Evolutionary conservation across 2,329 filamentous ascomycete species (phyloP).

Genomic region (Rutstroemia sp.): DNA sequence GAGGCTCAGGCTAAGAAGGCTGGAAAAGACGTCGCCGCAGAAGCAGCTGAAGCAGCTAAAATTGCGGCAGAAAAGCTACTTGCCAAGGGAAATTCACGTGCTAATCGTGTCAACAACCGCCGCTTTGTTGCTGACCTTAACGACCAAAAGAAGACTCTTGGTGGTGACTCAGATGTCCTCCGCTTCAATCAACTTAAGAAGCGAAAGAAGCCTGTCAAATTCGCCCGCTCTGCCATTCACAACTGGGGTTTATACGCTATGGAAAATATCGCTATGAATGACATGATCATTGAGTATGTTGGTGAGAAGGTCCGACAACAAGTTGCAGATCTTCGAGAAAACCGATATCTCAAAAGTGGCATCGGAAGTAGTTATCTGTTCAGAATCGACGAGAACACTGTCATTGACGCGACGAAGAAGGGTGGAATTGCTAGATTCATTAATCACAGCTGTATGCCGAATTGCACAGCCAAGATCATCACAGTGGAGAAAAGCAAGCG

Average conservation of each 20-base stretch:
- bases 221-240: slow-evolving; percentile 94
- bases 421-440: slow-evolving; percentile 97
- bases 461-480: slow-evolving; percentile 99
- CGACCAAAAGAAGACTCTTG: slow-evolving; percentile 81
- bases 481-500: slow-evolving; percentile 96
- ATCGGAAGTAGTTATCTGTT: slow-evolving; percentile 97
- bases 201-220: slow-evolving; percentile 97
- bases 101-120: slow-evolving; percentile 91
- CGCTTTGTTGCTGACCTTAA: slow-evolving; percentile 92
- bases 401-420: slow-evolving; percentile 97
- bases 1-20: slow-evolving; percentile 66
- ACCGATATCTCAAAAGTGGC: slow-evolving; percentile 86
- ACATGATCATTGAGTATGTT: slow-evolving; percentile 99
- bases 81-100: slow-evolving; percentile 83
- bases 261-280: slow-evolving; percentile 93
- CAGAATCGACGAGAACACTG: slow-evolving; percentile 94
- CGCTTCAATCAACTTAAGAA: slow-evolving; percentile 99
- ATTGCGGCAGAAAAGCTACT: slow-evolving; percentile 72
- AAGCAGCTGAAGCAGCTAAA: slow-evolving; percentile 63
- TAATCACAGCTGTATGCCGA: slow-evolving; percentile 96
- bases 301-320: slow-evolving; percentile 95
- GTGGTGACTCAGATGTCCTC: slow-evolving; percentile 80
- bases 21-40: slow-evolving; percentile 56
- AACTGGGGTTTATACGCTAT: slow-evolving; percentile 98
- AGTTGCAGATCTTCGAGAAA: slow-evolving; percentile 92